Conservation (phyloP, 768 basidiomycete genomes). For the Ephemerocybe angulata region DNA sequence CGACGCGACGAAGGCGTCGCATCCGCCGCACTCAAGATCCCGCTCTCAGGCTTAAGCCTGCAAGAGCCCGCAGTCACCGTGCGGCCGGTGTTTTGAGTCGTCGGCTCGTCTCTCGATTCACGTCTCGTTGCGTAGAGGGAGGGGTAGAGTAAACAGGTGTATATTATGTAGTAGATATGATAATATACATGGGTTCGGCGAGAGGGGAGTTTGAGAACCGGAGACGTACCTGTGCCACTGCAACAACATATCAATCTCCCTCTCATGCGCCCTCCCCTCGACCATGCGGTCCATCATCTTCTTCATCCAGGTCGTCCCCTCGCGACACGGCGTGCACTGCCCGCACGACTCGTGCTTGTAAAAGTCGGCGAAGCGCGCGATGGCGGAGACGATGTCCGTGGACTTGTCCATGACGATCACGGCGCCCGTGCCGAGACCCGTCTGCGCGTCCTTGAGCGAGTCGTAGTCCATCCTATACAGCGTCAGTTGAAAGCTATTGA, state of each 20-base stretch:
- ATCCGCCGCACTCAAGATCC: no score
- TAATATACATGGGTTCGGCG: no score
- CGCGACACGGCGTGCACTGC: conserved; percentile 92
- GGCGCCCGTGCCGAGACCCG: conserved; percentile 96
- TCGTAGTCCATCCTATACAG: conserved; percentile 91
- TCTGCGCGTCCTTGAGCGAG: conserved; percentile 91
- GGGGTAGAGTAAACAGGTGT: no score
- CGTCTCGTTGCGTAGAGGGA: no score
- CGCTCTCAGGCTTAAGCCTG: no score
- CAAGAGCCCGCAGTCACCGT: no score
- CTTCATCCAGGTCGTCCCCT: conserved; percentile 99
- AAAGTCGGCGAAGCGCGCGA: conserved; percentile 93
- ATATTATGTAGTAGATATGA: no score
- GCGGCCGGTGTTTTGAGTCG: no score
- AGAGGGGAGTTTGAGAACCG: no score
- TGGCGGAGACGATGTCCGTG: conserved; percentile 91
- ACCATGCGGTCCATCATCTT: conserved; percentile 99
- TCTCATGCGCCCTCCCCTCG: conserved; percentile 82
- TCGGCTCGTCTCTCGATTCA: no score
- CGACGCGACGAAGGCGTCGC: no score
- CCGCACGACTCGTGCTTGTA: conserved; percentile 99
- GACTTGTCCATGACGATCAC: conserved; percentile 99
- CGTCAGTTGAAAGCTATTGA: conserved; percentile 4
- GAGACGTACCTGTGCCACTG: no score
- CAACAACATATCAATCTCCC: conserved; percentile 97